Conservation (phyloP, 495 filamentous ascomycete genomes). For the Aspergillus cavernicola region DNA sequence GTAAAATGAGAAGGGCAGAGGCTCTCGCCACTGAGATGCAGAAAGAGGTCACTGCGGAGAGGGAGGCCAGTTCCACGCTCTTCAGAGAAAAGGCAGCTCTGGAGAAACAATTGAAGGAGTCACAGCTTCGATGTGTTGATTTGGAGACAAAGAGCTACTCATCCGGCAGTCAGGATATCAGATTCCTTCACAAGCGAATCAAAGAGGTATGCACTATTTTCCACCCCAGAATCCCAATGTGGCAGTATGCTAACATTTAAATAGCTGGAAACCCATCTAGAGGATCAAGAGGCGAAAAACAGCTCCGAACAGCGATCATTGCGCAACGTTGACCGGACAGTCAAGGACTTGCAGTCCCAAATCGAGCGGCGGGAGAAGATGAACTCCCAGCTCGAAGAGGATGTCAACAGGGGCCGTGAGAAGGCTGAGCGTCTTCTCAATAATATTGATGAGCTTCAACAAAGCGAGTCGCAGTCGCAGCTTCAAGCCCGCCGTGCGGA, state of each 20-base stretch:
- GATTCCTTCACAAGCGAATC: constrained; percentile 90
- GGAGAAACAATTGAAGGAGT: constrained; percentile 88
- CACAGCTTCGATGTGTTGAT: constrained; percentile 85
- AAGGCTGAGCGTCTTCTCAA: constrained; percentile 83
- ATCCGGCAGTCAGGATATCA: constrained; percentile 87
- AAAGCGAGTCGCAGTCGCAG: constrained; percentile 74
- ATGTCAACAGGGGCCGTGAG: constrained; percentile 77
- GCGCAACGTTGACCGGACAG: constrained; percentile 90
- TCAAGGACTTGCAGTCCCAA: constrained; percentile 89
- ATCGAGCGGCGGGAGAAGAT: constrained; percentile 90
- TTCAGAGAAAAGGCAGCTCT: constrained; percentile 89
- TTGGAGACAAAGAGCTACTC: constrained; percentile 97
- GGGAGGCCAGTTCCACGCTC: constrained; percentile 76
- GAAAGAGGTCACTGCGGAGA: constrained; percentile 88
- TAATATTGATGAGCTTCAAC: constrained; percentile 91
- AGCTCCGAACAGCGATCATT: constrained; percentile 77
- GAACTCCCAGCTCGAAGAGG: constrained; percentile 72
- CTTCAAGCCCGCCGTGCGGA: constrained; percentile 78
- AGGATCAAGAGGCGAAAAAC: constrained; percentile 73
- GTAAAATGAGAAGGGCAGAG: constrained; percentile 97
- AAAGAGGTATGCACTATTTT: constrained; percentile 67
- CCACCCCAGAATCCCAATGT: background rate
- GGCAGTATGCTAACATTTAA: constrained; percentile 14
- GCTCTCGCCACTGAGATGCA: constrained; percentile 84
- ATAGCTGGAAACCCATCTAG: constrained; percentile 89